Base-by-base conservation (phyloP, 352 stramenopile species). In the Nothophytophthora sp. region DNA sequence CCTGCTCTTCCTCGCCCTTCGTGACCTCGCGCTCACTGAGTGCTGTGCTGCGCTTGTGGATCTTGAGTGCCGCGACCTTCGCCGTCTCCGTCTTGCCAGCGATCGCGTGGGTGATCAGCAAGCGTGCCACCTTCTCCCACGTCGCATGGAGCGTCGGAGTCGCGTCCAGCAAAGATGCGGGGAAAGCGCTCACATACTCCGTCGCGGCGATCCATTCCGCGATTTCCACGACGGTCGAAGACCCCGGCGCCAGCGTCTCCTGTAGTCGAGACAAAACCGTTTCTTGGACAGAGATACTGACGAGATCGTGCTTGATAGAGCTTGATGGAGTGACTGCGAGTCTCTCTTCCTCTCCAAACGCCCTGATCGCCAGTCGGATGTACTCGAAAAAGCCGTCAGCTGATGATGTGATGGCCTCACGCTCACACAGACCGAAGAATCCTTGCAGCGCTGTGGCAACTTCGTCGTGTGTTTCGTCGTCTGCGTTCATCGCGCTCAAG, bases 21-120 rank as follows among this genome's bases (percentile, higher is more conserved):
- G 60, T 45, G 16, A 59, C 60, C 3, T 35, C 49, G 12, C 43
- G 60, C 18, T 75, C 51, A 12, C 67, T 45, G 5, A 79, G 46
- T 12, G 55, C 37, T 24, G 71, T 45, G 28, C 54, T 68, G 24
- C 73, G 76, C 52, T 85, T 78, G 13, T 90, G 72, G 10, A 90
- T 50, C 24, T 73, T 67, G 4, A 90, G 39, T 7, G 50, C 61
- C 11, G 70, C 60, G 33, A 86, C 55, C 30, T 76, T 80, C 1
- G 76, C 68, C 23, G 60, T 48, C n/a, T 87, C 78, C 16, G 67
- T 51, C 53, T 90, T 93, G 15, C 76, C 83, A 0, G 72, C 61
- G 35, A 93, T 60, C 1, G 70, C 72, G 52, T 90, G 70, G 8
- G 55, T 78, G 22, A 93, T 60, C 13, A 86, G 27, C 41, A 72